A percentile compares a stretch with the other conserved stretches of the same genome.
These are phyloP conservation scores for Clonostachys sp. DNA, from an alignment of 2,329 filamentous ascomycete genomes.

Conservation along the genomic window DNA sequence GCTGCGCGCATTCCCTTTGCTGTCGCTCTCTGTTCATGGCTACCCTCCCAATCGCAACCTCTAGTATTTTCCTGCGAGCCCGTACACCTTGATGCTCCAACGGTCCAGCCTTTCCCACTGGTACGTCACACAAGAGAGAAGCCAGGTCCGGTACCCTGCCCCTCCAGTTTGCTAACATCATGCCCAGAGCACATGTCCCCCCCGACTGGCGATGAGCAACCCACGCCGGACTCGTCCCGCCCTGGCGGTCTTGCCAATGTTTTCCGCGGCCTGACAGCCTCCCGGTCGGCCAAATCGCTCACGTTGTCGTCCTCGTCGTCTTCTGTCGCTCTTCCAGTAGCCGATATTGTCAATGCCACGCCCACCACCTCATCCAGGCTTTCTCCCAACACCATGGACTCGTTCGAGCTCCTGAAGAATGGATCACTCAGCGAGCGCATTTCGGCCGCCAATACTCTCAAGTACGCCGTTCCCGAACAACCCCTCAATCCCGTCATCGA, in stretches of 20 bases:
- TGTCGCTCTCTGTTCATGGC: too few relatives aligned
- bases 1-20: too few relatives aligned
- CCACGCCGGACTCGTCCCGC: constrained; percentile 50
- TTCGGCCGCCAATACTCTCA: constrained; percentile 52
- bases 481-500: constrained; percentile 54
- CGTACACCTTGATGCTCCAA: not conserved
- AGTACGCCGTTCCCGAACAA: constrained; percentile 51
- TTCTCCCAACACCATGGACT: constrained; percentile 46
- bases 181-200: constrained; percentile 53
- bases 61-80: not conserved
- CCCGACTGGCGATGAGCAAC: constrained; percentile 50
- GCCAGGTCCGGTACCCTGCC: too few relatives aligned
- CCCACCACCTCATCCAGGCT: constrained; percentile 29
- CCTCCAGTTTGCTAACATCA: too few relatives aligned
- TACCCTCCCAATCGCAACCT: too few relatives aligned
- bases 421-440: constrained; percentile 49
- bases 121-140: too few relatives aligned
- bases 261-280: constrained; percentile 56
- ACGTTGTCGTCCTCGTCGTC: constrained; percentile 33
- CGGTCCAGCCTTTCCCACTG: not conserved
- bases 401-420: constrained; percentile 49
- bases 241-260: constrained; percentile 56
- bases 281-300: constrained; percentile 47
- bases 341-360: constrained; percentile 39
- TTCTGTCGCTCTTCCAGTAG: constrained; percentile 28